Conservation (phyloP, 1,284 basidiomycete species). For the Ustilago esculenta region DNA sequence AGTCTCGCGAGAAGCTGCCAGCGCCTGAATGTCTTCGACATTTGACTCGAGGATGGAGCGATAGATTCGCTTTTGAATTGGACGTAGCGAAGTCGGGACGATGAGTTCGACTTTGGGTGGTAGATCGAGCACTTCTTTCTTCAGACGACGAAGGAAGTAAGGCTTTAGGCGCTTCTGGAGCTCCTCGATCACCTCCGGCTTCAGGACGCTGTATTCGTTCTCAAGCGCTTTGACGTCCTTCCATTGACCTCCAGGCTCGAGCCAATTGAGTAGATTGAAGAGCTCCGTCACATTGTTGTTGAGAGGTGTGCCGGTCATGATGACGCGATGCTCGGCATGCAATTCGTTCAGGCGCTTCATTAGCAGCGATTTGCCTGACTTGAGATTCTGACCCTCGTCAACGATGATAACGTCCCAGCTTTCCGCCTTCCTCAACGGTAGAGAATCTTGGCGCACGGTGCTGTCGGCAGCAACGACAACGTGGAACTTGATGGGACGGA, state of each 20-base stretch:
- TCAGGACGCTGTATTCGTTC: conserved; percentile 51
- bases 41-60: conserved; percentile 68
- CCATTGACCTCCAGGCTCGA: conserved; percentile 46
- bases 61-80: conserved; percentile 88
- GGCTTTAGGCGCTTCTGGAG: conserved; percentile 82
- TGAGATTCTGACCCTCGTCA: conserved; percentile 85
- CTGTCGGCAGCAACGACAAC: conserved; percentile 53
- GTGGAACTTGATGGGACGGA: conserved; percentile 44
- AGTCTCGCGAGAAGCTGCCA: conserved; percentile 30
- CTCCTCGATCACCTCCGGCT: conserved; percentile 70
- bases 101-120: conserved; percentile 84
- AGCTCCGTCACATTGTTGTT: conserved; percentile 93
- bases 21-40: conserved; percentile 53
- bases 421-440: conserved; percentile 75
- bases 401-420: conserved; percentile 91
- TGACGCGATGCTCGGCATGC: conserved; percentile 80
- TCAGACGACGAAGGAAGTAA: conserved; percentile 91
- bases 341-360: conserved; percentile 86
- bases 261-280: conserved; percentile 56
- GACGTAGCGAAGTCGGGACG: conserved; percentile 87
- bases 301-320: conserved; percentile 93
- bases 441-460: conserved; percentile 32
- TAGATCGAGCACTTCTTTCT: conserved; percentile 88
- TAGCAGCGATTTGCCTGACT: conserved; percentile 74
- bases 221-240: conserved; percentile 46